These are phyloP conservation scores for Oleoguttula mirabilis DNA, from an alignment of 495 filamentous ascomycete genomes.

Conservation along the genomic window DNA sequence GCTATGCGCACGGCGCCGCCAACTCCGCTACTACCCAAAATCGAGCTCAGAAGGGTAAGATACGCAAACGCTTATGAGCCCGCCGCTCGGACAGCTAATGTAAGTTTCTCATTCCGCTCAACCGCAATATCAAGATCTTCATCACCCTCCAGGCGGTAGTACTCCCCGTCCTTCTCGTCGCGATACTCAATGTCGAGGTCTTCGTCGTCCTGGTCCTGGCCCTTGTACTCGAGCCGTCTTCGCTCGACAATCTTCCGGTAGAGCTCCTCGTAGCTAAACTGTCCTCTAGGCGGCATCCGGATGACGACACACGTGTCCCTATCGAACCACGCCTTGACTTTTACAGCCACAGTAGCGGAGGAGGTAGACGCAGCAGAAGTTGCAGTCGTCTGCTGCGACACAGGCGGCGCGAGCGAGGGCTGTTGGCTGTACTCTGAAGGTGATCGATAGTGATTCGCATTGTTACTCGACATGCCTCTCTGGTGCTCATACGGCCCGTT, in stretches of 20 bases:
- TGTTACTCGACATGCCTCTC: background rate
- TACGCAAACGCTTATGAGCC: constrained; percentile 7
- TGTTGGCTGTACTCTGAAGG: constrained; percentile 22
- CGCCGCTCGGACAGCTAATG: constrained; percentile 54
- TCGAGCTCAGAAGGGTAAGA: no score
- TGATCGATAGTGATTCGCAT: constrained; percentile 6
- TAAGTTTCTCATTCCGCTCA: constrained; percentile 72
- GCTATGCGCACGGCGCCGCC: no score
- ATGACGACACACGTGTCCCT: constrained; percentile 84
- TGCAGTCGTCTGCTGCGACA: constrained; percentile 26
- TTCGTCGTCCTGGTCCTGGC: constrained; percentile 33
- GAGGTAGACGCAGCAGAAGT: constrained; percentile 41
- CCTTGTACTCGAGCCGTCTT: constrained; percentile 27
- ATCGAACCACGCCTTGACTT: constrained; percentile 83
- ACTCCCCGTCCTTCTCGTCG: constrained; percentile 68
- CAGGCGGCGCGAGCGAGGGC: constrained; percentile 40
- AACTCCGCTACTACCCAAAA: no score
- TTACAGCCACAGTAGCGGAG: constrained; percentile 42
- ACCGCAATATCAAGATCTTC: constrained; percentile 70
- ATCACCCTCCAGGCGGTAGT: constrained; percentile 61
- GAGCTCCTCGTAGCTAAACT: constrained; percentile 52
- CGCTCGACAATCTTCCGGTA: constrained; percentile 57
- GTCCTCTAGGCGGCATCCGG: constrained; percentile 53
- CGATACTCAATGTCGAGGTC: constrained; percentile 70
- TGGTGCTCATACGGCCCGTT: constrained; percentile 9